Base-by-base conservation (phyloP, 1,284 basidiomycete genomes). In the Fomitopsis palustris region DNA sequence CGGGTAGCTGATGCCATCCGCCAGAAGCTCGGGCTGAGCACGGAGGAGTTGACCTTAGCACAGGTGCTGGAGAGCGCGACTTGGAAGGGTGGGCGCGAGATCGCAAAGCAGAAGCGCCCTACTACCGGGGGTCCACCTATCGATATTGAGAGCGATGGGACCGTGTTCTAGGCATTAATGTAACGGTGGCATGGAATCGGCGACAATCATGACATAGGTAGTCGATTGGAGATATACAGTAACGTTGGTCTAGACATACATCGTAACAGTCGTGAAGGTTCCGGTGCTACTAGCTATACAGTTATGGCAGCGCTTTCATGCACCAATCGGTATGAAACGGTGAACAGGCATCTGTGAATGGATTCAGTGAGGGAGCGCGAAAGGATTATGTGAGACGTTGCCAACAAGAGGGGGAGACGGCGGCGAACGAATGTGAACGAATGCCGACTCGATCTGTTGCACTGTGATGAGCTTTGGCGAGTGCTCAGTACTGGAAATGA, bases 1-100 rank as follows among this genome's bases (percentile, higher is more conserved):
- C 85, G 88, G 58, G 86, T 95, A 61, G 90, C 91, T 2, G 78
- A 84, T 35, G 80, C 81, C 31, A 87, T 96, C 62, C 86, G 92
- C 49, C 67, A 69, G 56, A 81, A 85, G 64, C 79, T 91, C 52
- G 73, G 75, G 2, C 68, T 88, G 33, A 76, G 74, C 2, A 69
- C 69, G 4, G 77, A 76, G 1, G 75, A 86, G 57, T 78, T 88
- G 31, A 83, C 84, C 0, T 82, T 97, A 12, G 88, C 93, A 0
- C 96, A 98, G 73, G 88, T 98, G 0, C 78, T 98, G 31, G 96
- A 98, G 74, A 88, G 88, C 54, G 95, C 94, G 1, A 98, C 95
- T 0, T 98, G 96, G 96, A 96, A 96, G 70, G 95, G 93, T 2
- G 96, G 92, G 0, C 80, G 95, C 6, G 93, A 96, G 75, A 93